Evolutionary conservation across 2,329 filamentous ascomycete genomes (phyloP), one percentile per base, ranked within the genome.

Genomic region (Botryotinia globosa): DNA sequence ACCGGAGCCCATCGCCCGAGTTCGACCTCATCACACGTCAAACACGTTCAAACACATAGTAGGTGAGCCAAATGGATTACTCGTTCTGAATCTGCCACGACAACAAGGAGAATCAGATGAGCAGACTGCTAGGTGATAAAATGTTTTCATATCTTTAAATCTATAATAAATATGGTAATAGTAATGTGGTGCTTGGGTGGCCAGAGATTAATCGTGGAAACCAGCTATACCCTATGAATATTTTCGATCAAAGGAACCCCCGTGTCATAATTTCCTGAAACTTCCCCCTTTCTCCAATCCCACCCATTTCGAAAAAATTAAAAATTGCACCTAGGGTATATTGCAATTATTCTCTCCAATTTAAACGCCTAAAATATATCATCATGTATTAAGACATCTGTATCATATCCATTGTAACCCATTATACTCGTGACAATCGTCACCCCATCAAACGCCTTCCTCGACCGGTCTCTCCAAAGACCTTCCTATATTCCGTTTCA

Each of bases 241-340:
- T 56, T 56, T 56, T 32, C 34, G 48, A 65, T 56, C 32, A 25
- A 56, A 56, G 34, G 5, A 4, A 4, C 12, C 34, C 54, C 34
- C 25, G 42, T 14, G n/a, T 34, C 39, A 69, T 69, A 61, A 7
- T 58, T 61, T 54, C 51, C 54, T 32, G 29, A 58, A 72, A 54
- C 51, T 54, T 56, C 51, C 10, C 42, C 20, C 25, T 39, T 29
- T 62, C 8, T 16, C 56, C 42, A 44, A 14, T 58, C 51, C 39
- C 51, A 32, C 42, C 56, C 68, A 14, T 58, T 51, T 32, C 51
- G 32, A 72, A 72, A 44, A n/a, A 67, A 39, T 25, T 32, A 72
- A 44, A n/a, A 67, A 39, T 25, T 32, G 42, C 25, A 42, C 48
- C 70, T 72, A 67, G 70, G 70, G 70, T 72, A 72, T 72, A 72